Conservation (phyloP, 2,329 filamentous ascomycete species). For the Helicocarpus griseus region DNA sequence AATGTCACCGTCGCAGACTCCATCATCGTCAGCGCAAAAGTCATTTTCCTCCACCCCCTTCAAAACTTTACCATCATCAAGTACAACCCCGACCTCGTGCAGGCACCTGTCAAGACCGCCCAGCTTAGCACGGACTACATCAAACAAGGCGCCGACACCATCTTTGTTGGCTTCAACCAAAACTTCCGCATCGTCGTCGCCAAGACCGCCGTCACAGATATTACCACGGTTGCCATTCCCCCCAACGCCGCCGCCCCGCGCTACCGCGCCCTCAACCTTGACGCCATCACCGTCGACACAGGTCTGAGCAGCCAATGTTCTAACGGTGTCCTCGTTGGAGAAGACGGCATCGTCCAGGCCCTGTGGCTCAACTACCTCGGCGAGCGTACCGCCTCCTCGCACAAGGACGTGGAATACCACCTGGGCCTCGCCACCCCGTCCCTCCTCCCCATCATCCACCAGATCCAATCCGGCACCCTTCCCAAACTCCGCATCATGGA, state of each 20-base stretch:
- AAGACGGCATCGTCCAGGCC: slow-evolving; percentile 87
- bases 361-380: slow-evolving; percentile 96
- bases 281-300: slow-evolving; percentile 95
- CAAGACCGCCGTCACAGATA: slow-evolving; percentile 90
- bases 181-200: slow-evolving; percentile 89
- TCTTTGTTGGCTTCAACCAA: slow-evolving; percentile 97
- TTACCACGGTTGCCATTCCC: slow-evolving; percentile 92
- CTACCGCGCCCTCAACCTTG: slow-evolving; percentile 90
- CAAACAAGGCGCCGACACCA: slow-evolving; percentile 85
- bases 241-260: slow-evolving; percentile 84
- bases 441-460: slow-evolving; percentile 74
- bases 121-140: slow-evolving; percentile 71
- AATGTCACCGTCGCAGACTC: slow-evolving; percentile 94
- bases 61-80: slow-evolving; percentile 95
- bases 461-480: slow-evolving; percentile 65
- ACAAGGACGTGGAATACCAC: slow-evolving; percentile 93
- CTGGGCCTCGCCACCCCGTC: slow-evolving; percentile 84
- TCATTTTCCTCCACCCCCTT: slow-evolving; percentile 89
- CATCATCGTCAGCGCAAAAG: slow-evolving; percentile 85
- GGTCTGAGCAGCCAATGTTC: slow-evolving; percentile 84
- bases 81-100: slow-evolving; percentile 87
- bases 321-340: slow-evolving; percentile 80
- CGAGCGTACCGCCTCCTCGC: slow-evolving; percentile 66
- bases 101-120: slow-evolving; percentile 85
- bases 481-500: slow-evolving; percentile 85